Conservation (phyloP, 2,329 filamentous ascomycete genomes). For the Paramyrothecium roridum region DNA sequence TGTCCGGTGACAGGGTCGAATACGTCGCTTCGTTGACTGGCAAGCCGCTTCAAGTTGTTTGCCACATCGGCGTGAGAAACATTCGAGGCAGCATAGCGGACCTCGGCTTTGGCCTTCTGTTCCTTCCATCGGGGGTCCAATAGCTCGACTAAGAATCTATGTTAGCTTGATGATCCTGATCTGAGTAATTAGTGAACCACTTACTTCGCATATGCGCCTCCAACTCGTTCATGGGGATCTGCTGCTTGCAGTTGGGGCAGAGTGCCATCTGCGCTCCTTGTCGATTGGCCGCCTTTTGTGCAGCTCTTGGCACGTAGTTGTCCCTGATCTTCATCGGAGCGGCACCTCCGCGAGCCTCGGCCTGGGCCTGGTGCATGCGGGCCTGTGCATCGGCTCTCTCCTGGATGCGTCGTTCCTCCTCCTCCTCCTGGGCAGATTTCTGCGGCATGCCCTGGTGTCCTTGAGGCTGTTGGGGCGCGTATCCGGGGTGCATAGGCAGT, state of each 20-base stretch:
- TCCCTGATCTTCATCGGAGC: slow-evolving; percentile 85
- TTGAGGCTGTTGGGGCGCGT: slow-evolving; percentile 31
- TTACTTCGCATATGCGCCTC: slow-evolving; percentile 88
- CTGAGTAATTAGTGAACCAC: slow-evolving; percentile 17
- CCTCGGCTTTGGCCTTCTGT: slow-evolving; percentile 84
- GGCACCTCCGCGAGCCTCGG: slow-evolving; percentile 67
- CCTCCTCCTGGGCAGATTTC: slow-evolving; percentile 50
- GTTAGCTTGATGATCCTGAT: slow-evolving; percentile 25
- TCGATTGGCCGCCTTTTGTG: slow-evolving; percentile 66
- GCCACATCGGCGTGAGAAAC: slow-evolving; percentile 83
- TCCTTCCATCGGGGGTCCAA: slow-evolving; percentile 95
- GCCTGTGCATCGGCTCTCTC: slow-evolving; percentile 58
- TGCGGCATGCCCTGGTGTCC: slow-evolving; percentile 20
- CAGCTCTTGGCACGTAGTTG: slow-evolving; percentile 86
- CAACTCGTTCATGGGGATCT: slow-evolving; percentile 82
- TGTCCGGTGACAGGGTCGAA: slow-evolving; percentile 74
- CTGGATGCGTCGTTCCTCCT: slow-evolving; percentile 60
- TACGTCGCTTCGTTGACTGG: slow-evolving; percentile 81
- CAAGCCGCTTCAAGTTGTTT: slow-evolving; percentile 92
- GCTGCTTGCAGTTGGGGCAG: slow-evolving; percentile 91
- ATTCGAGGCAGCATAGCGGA: slow-evolving; percentile 81
- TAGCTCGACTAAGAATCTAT: slow-evolving; percentile 66
- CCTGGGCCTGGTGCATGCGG: slow-evolving; percentile 72
- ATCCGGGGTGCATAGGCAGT: slow-evolving; percentile 42
- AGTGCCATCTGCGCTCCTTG: slow-evolving; percentile 65